phyloP scores from a whole-genome alignment of 2,329 filamentous ascomycete species.

The Calonectria multiphialidica region DNA sequence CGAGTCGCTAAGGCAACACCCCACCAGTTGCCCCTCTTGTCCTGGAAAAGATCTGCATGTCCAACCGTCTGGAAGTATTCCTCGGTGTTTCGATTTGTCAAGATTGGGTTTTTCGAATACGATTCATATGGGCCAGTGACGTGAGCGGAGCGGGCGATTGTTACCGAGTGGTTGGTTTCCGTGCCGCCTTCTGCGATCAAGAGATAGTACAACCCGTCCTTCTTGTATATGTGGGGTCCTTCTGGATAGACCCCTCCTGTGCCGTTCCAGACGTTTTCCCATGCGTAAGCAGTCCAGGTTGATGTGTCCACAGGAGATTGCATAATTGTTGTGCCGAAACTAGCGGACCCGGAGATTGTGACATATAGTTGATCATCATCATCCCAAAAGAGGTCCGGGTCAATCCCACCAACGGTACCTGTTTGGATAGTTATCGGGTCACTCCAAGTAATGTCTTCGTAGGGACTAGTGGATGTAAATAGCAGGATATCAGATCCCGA shows the following conservation, averaged over 20 bases:
- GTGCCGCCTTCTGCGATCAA: constrained; percentile 64
- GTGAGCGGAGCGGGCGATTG: constrained; percentile 54
- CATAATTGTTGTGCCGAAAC: background rate
- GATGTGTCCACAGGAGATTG: background rate
- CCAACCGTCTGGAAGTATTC: constrained; percentile 58
- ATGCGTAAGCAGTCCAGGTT: background rate
- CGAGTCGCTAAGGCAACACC: constrained; percentile 59
- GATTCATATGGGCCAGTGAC: constrained; percentile 58
- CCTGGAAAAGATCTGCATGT: constrained; percentile 60
- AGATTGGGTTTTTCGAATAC: constrained; percentile 56
- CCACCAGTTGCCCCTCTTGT: constrained; percentile 59
- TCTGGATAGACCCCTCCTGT: constrained; percentile 51
- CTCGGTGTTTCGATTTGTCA: constrained; percentile 53
- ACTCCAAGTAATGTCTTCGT: background rate
- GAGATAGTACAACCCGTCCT: constrained; percentile 61
- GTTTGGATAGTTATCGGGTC: background rate
- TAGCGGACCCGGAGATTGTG: background rate
- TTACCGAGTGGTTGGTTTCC: constrained; percentile 53
- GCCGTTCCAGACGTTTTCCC: constrained; percentile 55
- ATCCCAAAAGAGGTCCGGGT: constrained; percentile 3
- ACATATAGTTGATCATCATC: background rate
- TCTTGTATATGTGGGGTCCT: constrained; percentile 57
- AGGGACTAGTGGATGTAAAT: background rate
- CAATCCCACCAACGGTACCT: background rate
- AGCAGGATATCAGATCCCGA: background rate